These are phyloP conservation scores for Colletotrichum orbiculare DNA, from an alignment of 2,329 filamentous ascomycete species.

Conservation along the genomic window DNA sequence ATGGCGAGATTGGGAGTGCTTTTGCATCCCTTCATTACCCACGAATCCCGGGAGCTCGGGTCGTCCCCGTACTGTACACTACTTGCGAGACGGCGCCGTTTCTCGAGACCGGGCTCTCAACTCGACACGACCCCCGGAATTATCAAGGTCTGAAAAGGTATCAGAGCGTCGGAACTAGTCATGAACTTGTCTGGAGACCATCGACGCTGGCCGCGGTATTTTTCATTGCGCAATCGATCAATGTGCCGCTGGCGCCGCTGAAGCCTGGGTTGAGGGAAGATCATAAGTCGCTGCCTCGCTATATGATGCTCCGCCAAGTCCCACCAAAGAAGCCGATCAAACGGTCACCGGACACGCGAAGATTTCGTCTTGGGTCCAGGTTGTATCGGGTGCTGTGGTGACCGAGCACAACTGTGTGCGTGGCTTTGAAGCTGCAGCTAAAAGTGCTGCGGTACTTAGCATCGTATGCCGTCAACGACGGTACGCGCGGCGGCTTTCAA, in stretches of 20 bases:
- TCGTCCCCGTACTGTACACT: constrained; percentile 6
- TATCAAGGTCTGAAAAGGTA: constrained; percentile 6
- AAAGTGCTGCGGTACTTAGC: constrained; percentile 10
- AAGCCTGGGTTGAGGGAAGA: constrained; percentile 28
- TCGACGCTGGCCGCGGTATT: not conserved
- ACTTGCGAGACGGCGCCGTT: constrained; percentile 19
- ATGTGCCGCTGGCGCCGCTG: constrained; percentile 8
- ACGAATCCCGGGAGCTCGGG: constrained; percentile 15
- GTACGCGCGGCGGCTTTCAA: constrained; percentile 9
- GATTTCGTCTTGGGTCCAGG: constrained; percentile 8
- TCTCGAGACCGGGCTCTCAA: constrained; percentile 3
- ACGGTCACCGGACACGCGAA: constrained; percentile 21
- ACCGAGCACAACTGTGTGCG: constrained; percentile 4
- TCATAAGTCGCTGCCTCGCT: constrained; percentile 35
- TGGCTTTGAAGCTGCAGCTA: constrained; percentile 16
- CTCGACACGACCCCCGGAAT: constrained; percentile 1
- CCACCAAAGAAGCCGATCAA: constrained; percentile 30
- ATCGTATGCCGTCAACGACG: constrained; percentile 7
- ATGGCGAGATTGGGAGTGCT: not conserved
- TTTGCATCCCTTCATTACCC: not conserved
- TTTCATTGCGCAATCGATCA: constrained; percentile 6
- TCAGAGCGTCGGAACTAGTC: not conserved
- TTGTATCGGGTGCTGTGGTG: constrained; percentile 22
- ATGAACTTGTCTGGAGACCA: not conserved
- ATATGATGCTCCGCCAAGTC: constrained; percentile 32